Evolutionary conservation across 2,329 filamentous ascomycete species (phyloP).

Genomic region (Clathrospora elynae): DNA sequence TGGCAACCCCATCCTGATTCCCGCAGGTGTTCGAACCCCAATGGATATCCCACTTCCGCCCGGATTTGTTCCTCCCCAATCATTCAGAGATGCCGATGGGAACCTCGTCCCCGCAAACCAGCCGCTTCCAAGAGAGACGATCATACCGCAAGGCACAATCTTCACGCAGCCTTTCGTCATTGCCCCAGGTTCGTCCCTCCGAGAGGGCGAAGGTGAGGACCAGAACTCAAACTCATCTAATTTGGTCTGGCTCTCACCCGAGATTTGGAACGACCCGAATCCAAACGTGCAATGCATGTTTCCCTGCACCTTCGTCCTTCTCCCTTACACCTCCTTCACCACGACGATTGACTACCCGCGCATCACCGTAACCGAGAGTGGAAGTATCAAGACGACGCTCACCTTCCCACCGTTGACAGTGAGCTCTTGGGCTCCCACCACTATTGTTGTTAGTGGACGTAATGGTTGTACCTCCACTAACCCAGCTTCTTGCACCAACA

Average conservation of each 20-base stretch:
- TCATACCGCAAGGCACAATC: conserved; percentile 44
- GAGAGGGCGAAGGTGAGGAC: conserved; percentile 9
- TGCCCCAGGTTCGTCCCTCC: conserved; percentile 3
- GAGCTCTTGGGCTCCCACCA: conserved; percentile 9
- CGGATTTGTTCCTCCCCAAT: conserved; percentile 18
- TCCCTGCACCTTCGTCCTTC: conserved; percentile 13
- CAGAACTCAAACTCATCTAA: conserved; percentile 9
- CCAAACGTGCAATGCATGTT: conserved; percentile 10
- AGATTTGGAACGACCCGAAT: conserved; percentile 10
- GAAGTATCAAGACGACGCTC: conserved; percentile 10
- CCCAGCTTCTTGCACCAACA: conserved; percentile 2
- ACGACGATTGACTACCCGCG: conserved; percentile 13
- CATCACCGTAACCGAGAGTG: conserved; percentile 10
- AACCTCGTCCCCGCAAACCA: conserved; percentile 26
- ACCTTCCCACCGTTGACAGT: conserved; percentile 12
- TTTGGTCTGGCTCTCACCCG: conserved; percentile 11
- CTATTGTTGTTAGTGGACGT: conserved; percentile 2
- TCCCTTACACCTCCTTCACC: conserved; percentile 7
- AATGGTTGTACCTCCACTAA: not conserved
- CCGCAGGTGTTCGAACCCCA: conserved; percentile 8
- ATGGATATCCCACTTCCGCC: conserved; percentile 16
- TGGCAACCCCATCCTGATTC: conserved; percentile 11
- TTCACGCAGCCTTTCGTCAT: conserved; percentile 55
- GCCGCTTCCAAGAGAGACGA: conserved; percentile 33
- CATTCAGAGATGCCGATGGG: conserved; percentile 29